These are phyloP conservation scores for Boletus eberwhitei DNA, from an alignment of 768 basidiomycete species.

Conservation along the genomic window DNA sequence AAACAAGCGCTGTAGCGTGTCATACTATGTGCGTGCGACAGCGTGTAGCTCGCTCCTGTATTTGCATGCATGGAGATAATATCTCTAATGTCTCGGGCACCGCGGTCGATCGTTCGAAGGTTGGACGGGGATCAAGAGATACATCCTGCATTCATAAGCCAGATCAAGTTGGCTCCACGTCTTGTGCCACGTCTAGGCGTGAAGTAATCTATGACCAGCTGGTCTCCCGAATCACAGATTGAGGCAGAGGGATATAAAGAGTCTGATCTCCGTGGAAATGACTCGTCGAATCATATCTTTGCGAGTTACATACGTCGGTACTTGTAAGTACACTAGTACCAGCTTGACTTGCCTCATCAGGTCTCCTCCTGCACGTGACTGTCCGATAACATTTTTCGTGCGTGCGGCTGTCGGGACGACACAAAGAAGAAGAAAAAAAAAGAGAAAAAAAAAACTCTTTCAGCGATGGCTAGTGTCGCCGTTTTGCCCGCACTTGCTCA, in stretches of 20 bases:
- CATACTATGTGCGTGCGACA: neutral
- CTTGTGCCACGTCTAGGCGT: neutral
- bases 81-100: neutral
- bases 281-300: neutral
- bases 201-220: neutral
- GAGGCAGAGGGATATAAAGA: neutral
- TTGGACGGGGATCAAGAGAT: neutral
- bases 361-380: slow-evolving; percentile 14
- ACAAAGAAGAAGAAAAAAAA: neutral
- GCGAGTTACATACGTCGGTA: too few species aligned
- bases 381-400: slow-evolving; percentile 1
- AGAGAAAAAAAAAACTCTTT: neutral
- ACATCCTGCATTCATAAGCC: neutral
- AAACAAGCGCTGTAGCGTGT: neutral
- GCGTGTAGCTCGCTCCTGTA: neutral
- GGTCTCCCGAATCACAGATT: too few species aligned
- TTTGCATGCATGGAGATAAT: neutral
- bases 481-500: slow-evolving; percentile 26
- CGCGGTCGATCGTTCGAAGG: slow-evolving; percentile 1
- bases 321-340: too few species aligned
- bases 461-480: slow-evolving; percentile 24
- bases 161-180: neutral
- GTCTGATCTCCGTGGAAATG: slow-evolving; percentile 16
- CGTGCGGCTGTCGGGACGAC: neutral
- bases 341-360: too few species aligned